Evolutionary conservation across 208 protist genomes (phyloP), one percentile per base, ranked within the genome.

Genomic region (Perkinsela sp.): DNA sequence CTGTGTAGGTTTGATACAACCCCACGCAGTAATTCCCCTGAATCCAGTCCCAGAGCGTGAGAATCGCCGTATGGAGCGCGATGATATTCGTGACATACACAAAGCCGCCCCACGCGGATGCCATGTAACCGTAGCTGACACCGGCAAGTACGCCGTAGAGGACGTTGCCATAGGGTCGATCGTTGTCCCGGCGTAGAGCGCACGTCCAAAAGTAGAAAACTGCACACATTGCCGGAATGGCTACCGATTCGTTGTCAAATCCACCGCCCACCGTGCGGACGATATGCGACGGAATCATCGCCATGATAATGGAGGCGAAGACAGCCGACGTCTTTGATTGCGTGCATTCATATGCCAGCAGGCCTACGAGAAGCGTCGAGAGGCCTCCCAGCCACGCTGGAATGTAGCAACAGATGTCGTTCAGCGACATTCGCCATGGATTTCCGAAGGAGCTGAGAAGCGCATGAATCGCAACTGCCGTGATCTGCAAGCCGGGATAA

Each of bases 201-300:
- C 78, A 72, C 15, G 91, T 71, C 86, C 88, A 97, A 30, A 86
- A 68, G 73, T 88, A 95, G 74, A 94, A 98, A 28, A 86, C 93
- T 30, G 89, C 74, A 1, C 97, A 74, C 69, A 98, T 77, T 1
- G 93, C 93, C 66, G 95, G 93, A 69, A 98, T 90, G 28, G 96
- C 93, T 74, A 97, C 85, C 68, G 82, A 90, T 79, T 98, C 96
- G 76, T 98, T 98, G 86, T 98, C 96, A 75, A 92, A 99, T 65
- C 90, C 95, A 2, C 96, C 96, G 30, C 94, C 95, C 40, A 98
- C 94, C 28, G 93, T 97, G 68, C 96, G 85, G 69, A 93, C 95
- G 67, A 96, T 91, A 77, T 98, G 96, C 30, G 78, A 77, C 31
- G 80, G 81, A 16, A 77, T 15, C 22, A 86, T 80, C 48, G 75